Conservation (phyloP, 495 filamentous ascomycete genomes). For the Penicillium soppii region DNA sequence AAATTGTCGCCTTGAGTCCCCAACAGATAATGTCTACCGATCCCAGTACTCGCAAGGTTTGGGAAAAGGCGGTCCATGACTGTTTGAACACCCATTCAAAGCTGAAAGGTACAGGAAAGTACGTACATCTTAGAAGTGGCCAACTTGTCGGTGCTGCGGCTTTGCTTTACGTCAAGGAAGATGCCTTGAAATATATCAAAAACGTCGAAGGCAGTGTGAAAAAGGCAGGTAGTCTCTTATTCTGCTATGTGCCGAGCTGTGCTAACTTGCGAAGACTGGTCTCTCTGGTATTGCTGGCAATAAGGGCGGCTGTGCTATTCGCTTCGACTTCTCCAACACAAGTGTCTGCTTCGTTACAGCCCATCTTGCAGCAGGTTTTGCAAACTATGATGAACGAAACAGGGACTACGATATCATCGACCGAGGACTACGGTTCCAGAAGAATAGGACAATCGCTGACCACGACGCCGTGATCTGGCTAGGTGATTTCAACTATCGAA, state of each 20-base stretch:
- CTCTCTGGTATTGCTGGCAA: constrained; percentile 97
- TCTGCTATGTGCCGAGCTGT: neutral
- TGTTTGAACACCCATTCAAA: constrained; percentile 72
- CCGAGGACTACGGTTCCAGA: constrained; percentile 83
- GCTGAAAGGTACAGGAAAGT: constrained; percentile 64
- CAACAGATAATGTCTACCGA: constrained; percentile 99
- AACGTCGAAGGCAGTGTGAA: constrained; percentile 96
- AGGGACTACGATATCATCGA: constrained; percentile 89
- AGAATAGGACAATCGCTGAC: constrained; percentile 84
- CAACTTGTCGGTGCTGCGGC: constrained; percentile 94
- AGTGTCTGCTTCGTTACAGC: constrained; percentile 95
- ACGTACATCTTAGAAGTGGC: constrained; percentile 85
- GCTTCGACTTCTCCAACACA: constrained; percentile 92
- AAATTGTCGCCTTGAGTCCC: constrained; percentile 94
- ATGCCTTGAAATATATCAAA: constrained; percentile 75
- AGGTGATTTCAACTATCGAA: constrained; percentile 98
- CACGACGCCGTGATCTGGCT: constrained; percentile 97
- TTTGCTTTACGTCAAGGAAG: constrained; percentile 83
- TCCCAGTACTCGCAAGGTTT: constrained; percentile 76
- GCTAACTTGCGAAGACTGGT: constrained; percentile 61
- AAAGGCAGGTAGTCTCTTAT: constrained; percentile 52
- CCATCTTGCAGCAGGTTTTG: constrained; percentile 93
- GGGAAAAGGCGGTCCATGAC: constrained; percentile 78
- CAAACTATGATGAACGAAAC: constrained; percentile 96
- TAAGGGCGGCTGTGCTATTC: constrained; percentile 96